Base-by-base conservation (phyloP, 257 asterid genomes). In the Scutellaria barbata region DNA sequence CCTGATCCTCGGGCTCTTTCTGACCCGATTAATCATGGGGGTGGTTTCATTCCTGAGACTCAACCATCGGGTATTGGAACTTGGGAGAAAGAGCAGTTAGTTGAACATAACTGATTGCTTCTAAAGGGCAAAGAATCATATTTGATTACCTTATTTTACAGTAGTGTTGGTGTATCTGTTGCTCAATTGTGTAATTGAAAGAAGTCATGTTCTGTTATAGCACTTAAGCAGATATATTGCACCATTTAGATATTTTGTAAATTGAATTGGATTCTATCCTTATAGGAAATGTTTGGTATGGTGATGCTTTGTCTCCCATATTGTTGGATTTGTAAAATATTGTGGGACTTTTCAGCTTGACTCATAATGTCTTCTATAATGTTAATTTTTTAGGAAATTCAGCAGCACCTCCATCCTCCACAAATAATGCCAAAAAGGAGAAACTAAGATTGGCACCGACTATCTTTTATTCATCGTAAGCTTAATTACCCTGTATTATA, bases 21-120 rank as follows among this genome's bases (percentile, higher is more conserved):
- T 2, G 96, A 94, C 71, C 99, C 99, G 22, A 77, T 84, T 73
- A 90, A 86, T 73, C 88, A 79, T 33, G 96, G 98, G 0, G 99
- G 99, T 5, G 99, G 98, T 7, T 95, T 95, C 81, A 84, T 95
- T 73, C 98, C 98, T 0, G 97, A 89, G 79, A 84, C 92, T 43
- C 94, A 86, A 82, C 94, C 93, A 10, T 79, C 88, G 79, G 92
- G 96, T 83, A 80, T 74, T 71, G 46, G 9, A 33, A 57, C 51
- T 3, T 17, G 14, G 30, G 4, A 33, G 20, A 16, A 10, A 13
- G 39, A 12, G 63, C 10, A 46, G 46, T 22, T 17, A 16, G 52
- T n/a, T n/a, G n/a, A n/a, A n/a, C n/a, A n/a, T n/a, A n/a, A n/a
- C n/a, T n/a, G n/a, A n/a, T n/a, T n/a, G n/a, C n/a, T n/a, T n/a